These are phyloP conservation scores for Hysterium pulicare DNA, from an alignment of 2,329 filamentous ascomycete genomes.

Conservation along the genomic window DNA sequence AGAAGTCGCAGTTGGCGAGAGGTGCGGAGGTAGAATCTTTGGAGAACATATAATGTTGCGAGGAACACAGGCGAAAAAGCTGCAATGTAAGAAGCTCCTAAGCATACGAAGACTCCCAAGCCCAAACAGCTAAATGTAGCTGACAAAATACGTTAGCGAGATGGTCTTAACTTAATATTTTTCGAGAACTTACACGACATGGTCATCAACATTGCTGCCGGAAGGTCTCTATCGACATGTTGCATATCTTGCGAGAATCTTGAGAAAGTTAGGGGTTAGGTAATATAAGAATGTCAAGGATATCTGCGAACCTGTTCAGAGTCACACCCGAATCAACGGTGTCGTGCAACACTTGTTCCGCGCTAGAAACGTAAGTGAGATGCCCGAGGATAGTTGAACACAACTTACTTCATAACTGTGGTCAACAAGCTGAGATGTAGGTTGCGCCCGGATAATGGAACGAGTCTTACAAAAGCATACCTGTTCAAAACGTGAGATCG, in stretches of 20 bases:
- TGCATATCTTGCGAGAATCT: conserved; percentile 44
- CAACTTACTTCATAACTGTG: conserved; percentile 39
- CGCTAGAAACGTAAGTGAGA: too few relatives aligned
- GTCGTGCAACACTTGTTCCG: too few relatives aligned
- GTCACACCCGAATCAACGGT: too few relatives aligned
- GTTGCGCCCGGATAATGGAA: conserved; percentile 45
- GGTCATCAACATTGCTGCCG: conserved; percentile 15
- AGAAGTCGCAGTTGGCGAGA: conserved; percentile 46
- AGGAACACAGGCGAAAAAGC: conserved; percentile 27
- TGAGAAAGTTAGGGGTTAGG: conserved; percentile 36
- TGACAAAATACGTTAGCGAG: conserved; percentile 6
- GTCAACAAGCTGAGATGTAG: conserved; percentile 45
- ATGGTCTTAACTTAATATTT: neutral
- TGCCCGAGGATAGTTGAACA: too few relatives aligned
- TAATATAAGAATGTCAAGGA: conserved; percentile 38
- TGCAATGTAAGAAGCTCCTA: conserved; percentile 12
- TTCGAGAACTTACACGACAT: conserved; percentile 1
- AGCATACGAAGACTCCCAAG: conserved; percentile 33
- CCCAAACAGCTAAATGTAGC: conserved; percentile 10
- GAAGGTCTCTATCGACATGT: conserved; percentile 40
- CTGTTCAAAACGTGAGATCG: neutral
- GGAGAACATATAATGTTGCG: conserved; percentile 48
- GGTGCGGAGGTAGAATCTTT: conserved; percentile 44
- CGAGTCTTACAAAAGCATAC: conserved; percentile 46
- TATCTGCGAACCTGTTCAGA: conserved; percentile 39